phyloP scores from a whole-genome alignment of 305 asterid species.

The Petunia hybrid region DNA sequence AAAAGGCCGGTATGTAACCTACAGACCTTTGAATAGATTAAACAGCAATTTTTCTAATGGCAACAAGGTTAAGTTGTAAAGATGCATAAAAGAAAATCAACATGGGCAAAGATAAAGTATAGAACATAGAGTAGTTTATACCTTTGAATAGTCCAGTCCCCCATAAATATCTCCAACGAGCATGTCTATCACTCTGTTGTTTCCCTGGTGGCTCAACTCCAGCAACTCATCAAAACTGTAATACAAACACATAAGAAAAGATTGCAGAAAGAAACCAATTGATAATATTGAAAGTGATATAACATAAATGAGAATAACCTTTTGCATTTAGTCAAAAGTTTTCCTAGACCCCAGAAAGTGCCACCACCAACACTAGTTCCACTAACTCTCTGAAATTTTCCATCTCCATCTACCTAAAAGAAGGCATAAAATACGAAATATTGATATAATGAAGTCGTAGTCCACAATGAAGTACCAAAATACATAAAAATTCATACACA shows the following conservation, averaged over 20 bases:
- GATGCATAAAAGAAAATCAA: neutral
- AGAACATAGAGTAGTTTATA: conserved; percentile 31
- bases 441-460: neutral
- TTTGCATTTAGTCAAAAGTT: conserved; percentile 87
- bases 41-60: conserved; percentile 13
- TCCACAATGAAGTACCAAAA: neutral
- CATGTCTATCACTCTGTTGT: conserved; percentile 91
- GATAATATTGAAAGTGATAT: conserved; percentile 28
- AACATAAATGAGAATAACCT: conserved; percentile 55
- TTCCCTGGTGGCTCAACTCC: conserved; percentile 84
- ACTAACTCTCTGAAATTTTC: conserved; percentile 83
- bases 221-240: conserved; percentile 90
- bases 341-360: conserved; percentile 97
- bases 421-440: conserved; percentile 30
- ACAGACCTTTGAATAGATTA: neutral
- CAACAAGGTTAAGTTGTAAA: conserved; percentile 9
- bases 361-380: conserved; percentile 99
- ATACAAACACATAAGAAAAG: conserved; percentile 35
- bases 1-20: neutral
- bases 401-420: conserved; percentile 86
- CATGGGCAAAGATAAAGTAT: neutral
- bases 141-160: conserved; percentile 88
- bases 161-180: conserved; percentile 98
- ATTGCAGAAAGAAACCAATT: conserved; percentile 32
- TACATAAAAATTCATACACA: neutral